Evolutionary conservation across 495 filamentous ascomycete genomes (phyloP).

Genomic region (Penicillium egyptiacum): DNA sequence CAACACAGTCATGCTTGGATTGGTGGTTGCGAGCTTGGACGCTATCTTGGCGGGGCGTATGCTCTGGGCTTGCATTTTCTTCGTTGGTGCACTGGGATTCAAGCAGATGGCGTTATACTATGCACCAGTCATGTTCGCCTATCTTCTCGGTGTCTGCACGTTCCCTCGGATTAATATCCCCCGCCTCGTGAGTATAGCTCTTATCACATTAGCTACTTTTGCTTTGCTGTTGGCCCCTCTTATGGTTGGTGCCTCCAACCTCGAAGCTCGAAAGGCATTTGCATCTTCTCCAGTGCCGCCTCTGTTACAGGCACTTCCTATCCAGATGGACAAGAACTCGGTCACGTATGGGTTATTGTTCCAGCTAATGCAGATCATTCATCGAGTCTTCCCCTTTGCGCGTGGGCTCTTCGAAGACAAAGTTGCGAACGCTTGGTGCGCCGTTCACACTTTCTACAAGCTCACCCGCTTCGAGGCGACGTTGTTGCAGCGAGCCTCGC

Average conservation of each 20-base stretch:
- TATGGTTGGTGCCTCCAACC: conserved; percentile 51
- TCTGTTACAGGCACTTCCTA: conserved; percentile 57
- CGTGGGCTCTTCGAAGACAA: conserved; percentile 97
- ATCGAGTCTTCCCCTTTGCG: conserved; percentile 92
- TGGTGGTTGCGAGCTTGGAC: conserved; percentile 80
- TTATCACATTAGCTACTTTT: conserved; percentile 72
- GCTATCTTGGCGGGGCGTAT: conserved; percentile 81
- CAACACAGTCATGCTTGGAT: conserved; percentile 96
- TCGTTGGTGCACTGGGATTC: conserved; percentile 89
- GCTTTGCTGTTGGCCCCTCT: conserved; percentile 72
- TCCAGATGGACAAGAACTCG: conserved; percentile 60
- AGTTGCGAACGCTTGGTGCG: conserved; percentile 97
- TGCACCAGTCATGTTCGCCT: conserved; percentile 87
- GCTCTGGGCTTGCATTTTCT: conserved; percentile 88
- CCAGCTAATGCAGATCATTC: conserved; percentile 75
- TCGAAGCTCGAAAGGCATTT: conserved; percentile 32
- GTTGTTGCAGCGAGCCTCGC: conserved; percentile 72
- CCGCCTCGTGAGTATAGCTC: conserved; percentile 71
- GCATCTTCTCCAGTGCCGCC: conserved; percentile 54
- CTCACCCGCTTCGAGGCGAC: conserved; percentile 65
- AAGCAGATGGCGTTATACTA: conserved; percentile 99
- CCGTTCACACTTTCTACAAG: conserved; percentile 84
- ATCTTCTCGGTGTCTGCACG: conserved; percentile 81
- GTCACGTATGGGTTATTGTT: conserved; percentile 69
- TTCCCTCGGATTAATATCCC: conserved; percentile 68